Base-by-base conservation (phyloP, 352 stramenopile species). In the Pythium angustatum region DNA sequence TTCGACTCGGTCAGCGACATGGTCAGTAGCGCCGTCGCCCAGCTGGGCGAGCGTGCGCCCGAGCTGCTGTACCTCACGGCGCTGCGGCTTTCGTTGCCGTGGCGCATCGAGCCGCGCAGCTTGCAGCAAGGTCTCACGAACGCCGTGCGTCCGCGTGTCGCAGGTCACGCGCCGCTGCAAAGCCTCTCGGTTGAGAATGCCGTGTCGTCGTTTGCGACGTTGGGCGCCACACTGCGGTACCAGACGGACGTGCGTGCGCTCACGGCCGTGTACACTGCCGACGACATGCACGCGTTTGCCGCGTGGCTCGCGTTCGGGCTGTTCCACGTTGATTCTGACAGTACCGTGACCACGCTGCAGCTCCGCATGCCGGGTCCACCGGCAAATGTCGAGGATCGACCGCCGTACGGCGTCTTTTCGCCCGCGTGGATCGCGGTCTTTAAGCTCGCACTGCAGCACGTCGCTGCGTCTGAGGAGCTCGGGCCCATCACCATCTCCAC, bases 301-400 rank as follows among this genome's bases (percentile, higher is more conserved):
- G 48, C 48, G 12, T 54, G 48, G 48, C 48, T 54, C 27, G 48
- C 48, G 3, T 54, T 54, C 28, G 48, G 48, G 7, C 26, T 54
- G 6, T 54, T 54, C 48, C 48, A 54, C 27, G 26, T 6, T 14
- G 48, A 54, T 11, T 34, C 48, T 40, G 12, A 1, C 48, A 38
- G 27, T n/a, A n/a, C n/a, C n/a, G 11, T 54, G 2, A 41, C 48
- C 27, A 26, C 48, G 0, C 27, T 54, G 0, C 48, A 28, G 0
- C 0, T 54, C 2, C 24, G 27, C 8, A 47, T 47, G 40, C 40
- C 40, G 11, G 40, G 40, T 24, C 24, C 3, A 11, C 40, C n/a
- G n/a, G n/a, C n/a, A 5, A 28, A 19, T 11, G 40, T 47, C 19
- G 40, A 47, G n/a, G 1, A 15, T 14, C 19, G 28, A 12, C 48